Percentiles rank a stretch among this genome's conserved stretches.
phyloP scores from a whole-genome alignment of 495 filamentous ascomycete species.

The Friedmanniomyces simplex region DNA sequence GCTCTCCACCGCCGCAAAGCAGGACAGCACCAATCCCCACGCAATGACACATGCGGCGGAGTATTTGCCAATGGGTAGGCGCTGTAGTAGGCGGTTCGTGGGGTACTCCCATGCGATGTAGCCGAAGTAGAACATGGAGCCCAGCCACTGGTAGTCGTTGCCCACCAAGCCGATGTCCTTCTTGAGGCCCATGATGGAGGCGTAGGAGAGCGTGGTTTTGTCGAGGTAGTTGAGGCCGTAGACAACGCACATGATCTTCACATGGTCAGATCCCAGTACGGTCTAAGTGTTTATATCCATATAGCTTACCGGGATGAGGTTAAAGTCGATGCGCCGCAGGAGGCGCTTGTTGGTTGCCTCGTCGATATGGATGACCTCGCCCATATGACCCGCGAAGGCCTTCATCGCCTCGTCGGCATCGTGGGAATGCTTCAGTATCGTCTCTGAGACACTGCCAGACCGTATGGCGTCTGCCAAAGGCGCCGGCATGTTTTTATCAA shows the following conservation, averaged over 20 bases:
- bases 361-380: constrained; percentile 42
- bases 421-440: constrained; percentile 41
- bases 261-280: not conserved
- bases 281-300: not conserved
- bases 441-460: constrained; percentile 26
- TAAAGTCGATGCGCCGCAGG: constrained; percentile 33
- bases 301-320: constrained; percentile 29
- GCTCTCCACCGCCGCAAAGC: constrained; percentile 33
- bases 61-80: constrained; percentile 44
- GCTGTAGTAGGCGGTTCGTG: constrained; percentile 48
- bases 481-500: constrained; percentile 13
- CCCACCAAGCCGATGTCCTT: constrained; percentile 36
- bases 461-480: constrained; percentile 17
- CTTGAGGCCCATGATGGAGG: constrained; percentile 27
- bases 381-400: constrained; percentile 40
- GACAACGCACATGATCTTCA: constrained; percentile 17
- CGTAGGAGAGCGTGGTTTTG: constrained; percentile 4
- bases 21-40: constrained; percentile 36
- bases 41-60: constrained; percentile 35
- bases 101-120: constrained; percentile 46
- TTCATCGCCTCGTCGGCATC: constrained; percentile 54
- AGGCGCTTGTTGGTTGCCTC: constrained; percentile 41
- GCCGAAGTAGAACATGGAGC: constrained; percentile 41
- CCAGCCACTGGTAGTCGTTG: constrained; percentile 44
- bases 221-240: constrained; percentile 12